These are phyloP conservation scores for Albifimbria verrucaria DNA, from an alignment of 2,329 filamentous ascomycete genomes.

Conservation along the genomic window DNA sequence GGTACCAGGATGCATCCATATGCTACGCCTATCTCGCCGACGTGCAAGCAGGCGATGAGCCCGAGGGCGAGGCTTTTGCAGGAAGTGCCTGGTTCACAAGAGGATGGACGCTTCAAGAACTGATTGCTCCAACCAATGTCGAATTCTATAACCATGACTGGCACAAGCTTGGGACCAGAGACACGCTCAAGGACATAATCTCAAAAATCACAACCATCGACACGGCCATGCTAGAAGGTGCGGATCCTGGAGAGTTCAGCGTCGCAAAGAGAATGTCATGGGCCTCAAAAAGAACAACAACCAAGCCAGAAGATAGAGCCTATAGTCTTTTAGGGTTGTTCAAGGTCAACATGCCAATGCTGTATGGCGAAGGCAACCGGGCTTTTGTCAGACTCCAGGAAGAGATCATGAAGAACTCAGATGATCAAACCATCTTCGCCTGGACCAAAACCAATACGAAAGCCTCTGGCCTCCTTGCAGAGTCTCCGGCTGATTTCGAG, in stretches of 20 bases:
- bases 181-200: background rate
- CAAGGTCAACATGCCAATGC: background rate
- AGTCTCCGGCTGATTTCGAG: background rate
- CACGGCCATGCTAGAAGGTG: background rate
- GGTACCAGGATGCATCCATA: slow-evolving; percentile 18
- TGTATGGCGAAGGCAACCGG: background rate
- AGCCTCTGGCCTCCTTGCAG: background rate
- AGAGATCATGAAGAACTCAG: slow-evolving; percentile 8
- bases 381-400: background rate
- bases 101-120: slow-evolving; percentile 25
- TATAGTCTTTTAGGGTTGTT: background rate
- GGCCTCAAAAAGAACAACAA: background rate
- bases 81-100: slow-evolving; percentile 15
- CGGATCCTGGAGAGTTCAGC: background rate
- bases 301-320: background rate
- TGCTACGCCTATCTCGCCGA: slow-evolving; percentile 24
- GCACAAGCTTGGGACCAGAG: slow-evolving; percentile 21
- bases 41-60: background rate
- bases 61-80: background rate
- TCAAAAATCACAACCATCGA: background rate
- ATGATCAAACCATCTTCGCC: slow-evolving; percentile 25
- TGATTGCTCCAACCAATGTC: slow-evolving; percentile 23
- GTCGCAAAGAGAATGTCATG: background rate
- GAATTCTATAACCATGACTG: slow-evolving; percentile 24
- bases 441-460: slow-evolving; percentile 5